phyloP scores from a whole-genome alignment of 1,139 yeast species.

The Yamadazyma triangularis region DNA sequence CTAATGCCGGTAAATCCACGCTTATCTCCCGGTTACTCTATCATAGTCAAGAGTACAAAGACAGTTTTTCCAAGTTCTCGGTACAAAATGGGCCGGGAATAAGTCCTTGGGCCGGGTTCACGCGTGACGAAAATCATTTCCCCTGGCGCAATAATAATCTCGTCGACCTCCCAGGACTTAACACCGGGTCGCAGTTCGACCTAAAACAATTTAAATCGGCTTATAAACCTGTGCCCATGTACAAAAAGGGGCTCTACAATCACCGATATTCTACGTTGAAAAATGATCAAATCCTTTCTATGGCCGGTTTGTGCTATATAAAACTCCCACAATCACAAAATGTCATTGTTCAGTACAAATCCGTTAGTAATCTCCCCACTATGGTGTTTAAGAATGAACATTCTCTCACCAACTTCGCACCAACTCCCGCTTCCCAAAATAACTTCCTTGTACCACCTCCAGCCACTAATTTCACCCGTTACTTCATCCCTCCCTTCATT shows the following conservation, averaged over 20 bases:
- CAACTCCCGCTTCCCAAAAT: constrained; percentile 10
- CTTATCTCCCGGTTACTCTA: constrained; percentile 32
- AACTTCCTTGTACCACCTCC: constrained; percentile 7
- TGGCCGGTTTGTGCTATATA: constrained; percentile 61
- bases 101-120: constrained; percentile 54
- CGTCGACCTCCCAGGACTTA: constrained; percentile 59
- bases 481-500: constrained; percentile 59
- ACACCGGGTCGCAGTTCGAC: constrained; percentile 16
- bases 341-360: constrained; percentile 41
- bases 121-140: constrained; percentile 42
- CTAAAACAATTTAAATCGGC: constrained; percentile 29
- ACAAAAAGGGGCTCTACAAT: constrained; percentile 29
- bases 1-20: constrained; percentile 76
- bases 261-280: constrained; percentile 36
- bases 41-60: constrained; percentile 4
- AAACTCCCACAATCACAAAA: constrained; percentile 24
- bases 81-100: constrained; percentile 39
- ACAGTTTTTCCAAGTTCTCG: constrained; percentile 7
- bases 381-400: constrained; percentile 23
- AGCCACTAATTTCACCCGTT: constrained; percentile 30
- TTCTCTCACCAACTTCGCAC: constrained; percentile 26
- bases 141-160: constrained; percentile 19
- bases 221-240: constrained; percentile 12
- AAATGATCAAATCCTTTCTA: constrained; percentile 43
- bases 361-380: constrained; percentile 27